Evolutionary conservation across 768 basidiomycete genomes (phyloP), one percentile per base, ranked within the genome.

Genomic region (Paxillus rubicundulus): DNA sequence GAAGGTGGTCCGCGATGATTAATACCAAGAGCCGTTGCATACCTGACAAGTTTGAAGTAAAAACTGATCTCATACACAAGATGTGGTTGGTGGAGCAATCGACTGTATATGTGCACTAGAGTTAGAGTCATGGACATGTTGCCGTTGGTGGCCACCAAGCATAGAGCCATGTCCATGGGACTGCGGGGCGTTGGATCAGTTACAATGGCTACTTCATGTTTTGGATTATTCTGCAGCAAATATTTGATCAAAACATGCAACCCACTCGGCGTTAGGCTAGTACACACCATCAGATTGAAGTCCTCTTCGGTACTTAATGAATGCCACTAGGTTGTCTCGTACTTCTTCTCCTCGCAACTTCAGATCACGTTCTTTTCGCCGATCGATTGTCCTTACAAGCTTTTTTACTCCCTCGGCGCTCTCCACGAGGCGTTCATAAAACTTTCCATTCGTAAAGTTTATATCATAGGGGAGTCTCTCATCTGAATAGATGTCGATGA

Each of bases 401-500:
- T 80, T 81, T 61, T 77, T 83, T 27, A 90, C 67, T 12, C 79
- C 79, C 40, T 85, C 86, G 9, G 87, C 74, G 47, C 81, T 79
- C n/a, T 72, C 76, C 13, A 69, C 72, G 6, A 93, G 77, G 46
- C 71, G 72, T 16, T 75, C 76, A 0, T 87, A 70, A 62, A 79
- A 89, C 13, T 70, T 65, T 0, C 81, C 81, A 50, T 84, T 72
- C 39, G 82, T 78, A 74, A 93, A 94, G 66, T 91, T 91, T 52
- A 82, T 64, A 65, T 98, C 94, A 63, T 89, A 93, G 0, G 86
- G 78, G 49, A 82, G 68, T 8, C 70, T 77, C 70, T 98, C 94
- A 70, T 98, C 94, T 4, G 93, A 91, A 67, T 89, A 98, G 47
- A 96, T 91, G 65, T 97, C 94, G 52, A 97, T 89, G 41, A 97